A percentile compares a stretch with the other conserved stretches of the same genome.
Conservation (phyloP, 1,284 basidiomycete genomes). For the Takashimella koratensis region DNA sequence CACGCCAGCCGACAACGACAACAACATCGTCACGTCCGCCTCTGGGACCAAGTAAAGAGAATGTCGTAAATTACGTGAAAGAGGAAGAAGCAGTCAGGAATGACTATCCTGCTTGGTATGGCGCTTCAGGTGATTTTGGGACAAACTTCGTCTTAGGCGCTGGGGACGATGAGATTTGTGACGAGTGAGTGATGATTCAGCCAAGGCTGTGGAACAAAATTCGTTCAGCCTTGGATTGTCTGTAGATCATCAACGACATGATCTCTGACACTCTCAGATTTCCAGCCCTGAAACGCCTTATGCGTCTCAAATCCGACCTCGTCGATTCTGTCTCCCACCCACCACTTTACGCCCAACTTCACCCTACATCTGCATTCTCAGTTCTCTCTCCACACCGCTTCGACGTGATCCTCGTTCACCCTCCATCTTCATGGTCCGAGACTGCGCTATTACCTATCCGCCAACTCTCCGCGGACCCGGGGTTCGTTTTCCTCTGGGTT, state of each 20-base stretch:
- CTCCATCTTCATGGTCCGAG: constrained; percentile 73
- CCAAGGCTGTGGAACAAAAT: too few relatives aligned
- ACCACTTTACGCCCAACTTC: constrained; percentile 35
- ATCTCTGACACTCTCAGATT: constrained; percentile 59
- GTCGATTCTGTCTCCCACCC: constrained; percentile 37
- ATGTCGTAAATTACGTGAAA: constrained; percentile 65
- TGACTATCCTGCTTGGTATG: constrained; percentile 87
- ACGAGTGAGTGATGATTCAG: constrained; percentile 67
- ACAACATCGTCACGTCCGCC: constrained; percentile 12
- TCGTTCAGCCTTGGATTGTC: too few relatives aligned
- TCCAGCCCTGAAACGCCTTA: constrained; percentile 78
- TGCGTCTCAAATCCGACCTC: constrained; percentile 65
- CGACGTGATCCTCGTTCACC: constrained; percentile 89
- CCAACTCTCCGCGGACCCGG: constrained; percentile 79
- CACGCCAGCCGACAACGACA: constrained; percentile 8
- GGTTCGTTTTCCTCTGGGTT: constrained; percentile 95
- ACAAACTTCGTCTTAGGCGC: constrained; percentile 87
- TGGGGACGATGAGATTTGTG: constrained; percentile 77
- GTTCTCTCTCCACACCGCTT: constrained; percentile 56
- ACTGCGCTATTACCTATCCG: constrained; percentile 79
- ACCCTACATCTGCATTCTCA: constrained; percentile 4
- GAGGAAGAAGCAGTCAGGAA: constrained; percentile 93
- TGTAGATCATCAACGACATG: too few relatives aligned
- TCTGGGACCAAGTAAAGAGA: constrained; percentile 21
- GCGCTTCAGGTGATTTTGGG: constrained; percentile 83